These are phyloP conservation scores for Yarrowia porcina DNA, from an alignment of 805 yeast genomes.

Conservation along the genomic window DNA sequence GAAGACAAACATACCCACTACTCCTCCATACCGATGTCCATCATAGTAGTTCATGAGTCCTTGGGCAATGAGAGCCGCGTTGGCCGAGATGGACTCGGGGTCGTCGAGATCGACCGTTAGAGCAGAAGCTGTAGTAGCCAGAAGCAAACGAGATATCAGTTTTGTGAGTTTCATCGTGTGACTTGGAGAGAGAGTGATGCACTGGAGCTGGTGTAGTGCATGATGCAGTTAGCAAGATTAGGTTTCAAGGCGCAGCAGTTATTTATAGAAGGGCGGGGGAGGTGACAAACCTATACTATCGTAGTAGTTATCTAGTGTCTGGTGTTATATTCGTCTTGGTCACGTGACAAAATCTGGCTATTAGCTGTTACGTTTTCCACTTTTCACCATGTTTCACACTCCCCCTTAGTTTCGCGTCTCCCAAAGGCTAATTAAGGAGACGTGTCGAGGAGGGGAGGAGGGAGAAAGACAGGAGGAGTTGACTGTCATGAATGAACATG, in stretches of 20 bases:
- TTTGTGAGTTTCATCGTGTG: neutral
- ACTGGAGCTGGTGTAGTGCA: neutral
- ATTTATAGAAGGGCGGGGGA: too few species aligned
- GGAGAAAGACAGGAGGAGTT: too few species aligned
- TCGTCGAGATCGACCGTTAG: constrained; percentile 31
- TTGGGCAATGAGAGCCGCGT: constrained; percentile 56
- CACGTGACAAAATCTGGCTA: too few species aligned
- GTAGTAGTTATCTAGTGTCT: too few species aligned
- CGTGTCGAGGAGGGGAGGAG: too few species aligned
- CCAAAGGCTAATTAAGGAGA: too few species aligned
- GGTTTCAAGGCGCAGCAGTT: neutral
- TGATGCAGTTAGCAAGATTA: neutral
- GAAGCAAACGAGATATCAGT: neutral
- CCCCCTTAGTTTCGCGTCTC: too few species aligned
- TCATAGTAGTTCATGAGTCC: constrained; percentile 84
- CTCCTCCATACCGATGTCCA: constrained; percentile 62
- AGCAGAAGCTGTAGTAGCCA: neutral
- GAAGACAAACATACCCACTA: constrained; percentile 66
- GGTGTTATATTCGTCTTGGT: too few species aligned
- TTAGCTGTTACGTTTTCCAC: too few species aligned
- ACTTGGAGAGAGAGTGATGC: neutral
- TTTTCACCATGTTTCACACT: too few species aligned
- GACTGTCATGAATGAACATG: too few species aligned
- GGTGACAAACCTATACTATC: too few species aligned
- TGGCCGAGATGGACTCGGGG: constrained; percentile 39